These are phyloP conservation scores for Penicillium daleae DNA, from an alignment of 495 filamentous ascomycete species.

Conservation along the genomic window DNA sequence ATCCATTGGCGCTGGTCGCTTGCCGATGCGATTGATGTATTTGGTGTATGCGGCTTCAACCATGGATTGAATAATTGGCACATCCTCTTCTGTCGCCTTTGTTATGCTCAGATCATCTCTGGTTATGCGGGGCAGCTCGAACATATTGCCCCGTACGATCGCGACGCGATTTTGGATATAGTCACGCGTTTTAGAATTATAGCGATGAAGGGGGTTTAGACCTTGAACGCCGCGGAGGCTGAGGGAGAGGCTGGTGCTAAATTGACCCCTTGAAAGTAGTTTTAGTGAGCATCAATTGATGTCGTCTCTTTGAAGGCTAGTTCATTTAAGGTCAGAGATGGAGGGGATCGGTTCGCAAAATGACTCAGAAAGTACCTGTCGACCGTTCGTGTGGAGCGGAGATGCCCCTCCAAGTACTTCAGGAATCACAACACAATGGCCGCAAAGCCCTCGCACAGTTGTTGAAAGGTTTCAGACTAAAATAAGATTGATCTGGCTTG, in stretches of 20 bases:
- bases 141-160: neutral
- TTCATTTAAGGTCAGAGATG: neutral
- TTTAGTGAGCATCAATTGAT: neutral
- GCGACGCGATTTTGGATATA: neutral
- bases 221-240: neutral
- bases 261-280: neutral
- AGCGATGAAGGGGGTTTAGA: neutral
- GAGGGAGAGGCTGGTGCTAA: neutral
- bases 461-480: neutral
- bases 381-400: neutral
- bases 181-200: neutral
- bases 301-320: neutral
- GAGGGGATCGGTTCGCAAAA: neutral
- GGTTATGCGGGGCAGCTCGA: neutral
- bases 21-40: conserved; percentile 43
- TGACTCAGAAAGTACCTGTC: neutral
- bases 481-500: neutral
- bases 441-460: neutral
- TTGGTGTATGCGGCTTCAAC: conserved; percentile 38
- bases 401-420: neutral
- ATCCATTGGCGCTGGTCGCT: conserved; percentile 39
- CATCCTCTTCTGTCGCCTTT: conserved; percentile 29
- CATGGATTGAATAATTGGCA: conserved; percentile 33
- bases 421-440: neutral
- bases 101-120: conserved; percentile 20